Evolutionary conservation across 495 filamentous ascomycete species (phyloP), one percentile per base, ranked within the genome.

Genomic region (Barbatosphaeria neglecta): DNA sequence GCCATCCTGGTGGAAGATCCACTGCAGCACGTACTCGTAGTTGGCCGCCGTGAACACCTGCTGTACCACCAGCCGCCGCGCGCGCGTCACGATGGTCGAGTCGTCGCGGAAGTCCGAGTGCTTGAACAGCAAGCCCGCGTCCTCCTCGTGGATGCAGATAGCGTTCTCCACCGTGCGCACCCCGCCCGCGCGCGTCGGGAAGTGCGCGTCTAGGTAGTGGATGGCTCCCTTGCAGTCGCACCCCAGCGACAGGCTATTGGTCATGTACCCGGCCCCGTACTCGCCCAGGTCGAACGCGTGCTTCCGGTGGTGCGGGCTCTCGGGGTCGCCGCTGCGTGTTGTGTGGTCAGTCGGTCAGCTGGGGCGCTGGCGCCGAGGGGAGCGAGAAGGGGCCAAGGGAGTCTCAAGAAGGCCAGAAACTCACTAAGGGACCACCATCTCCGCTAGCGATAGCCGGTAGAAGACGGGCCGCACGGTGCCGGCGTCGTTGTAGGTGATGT

Each of bases 21-120:
- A 95, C 68, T 92, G 84, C 9, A 69, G 82, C 47, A 87, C 90
- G 67, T 97, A 97, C 65, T 97, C 90, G 67, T 97, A 97, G 69
- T 97, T 97, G 42, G 90, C 88, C 8, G 90, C 90, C 1, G 90
- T 97, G 70, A 96, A 95, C 55, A 95, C 84, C 45, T 95, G 90
- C 19, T 87, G 90, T 56, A 97, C 74, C 51, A 97, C 73, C 46
- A 97, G 74, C 57, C 93, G 95, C 13, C 90, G 78, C 24, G 78
- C 89, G 37, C 90, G 82, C 11, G 89, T 94, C 19, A 95, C 86
- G 44, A 93, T 84, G 41, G 82, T 77, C 0, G 84, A 85, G 37
- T 90, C 83, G 60, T 95, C 90, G 41, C 90, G 82, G 78, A 94
- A 96, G 62, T 97, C 90, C 40, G 81, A 87, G 69, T 97, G 90